A percentile compares a stretch with the other conserved stretches of the same genome.
These are phyloP conservation scores for Bryoglossum gracile DNA, from an alignment of 495 filamentous ascomycete genomes.

Conservation along the genomic window DNA sequence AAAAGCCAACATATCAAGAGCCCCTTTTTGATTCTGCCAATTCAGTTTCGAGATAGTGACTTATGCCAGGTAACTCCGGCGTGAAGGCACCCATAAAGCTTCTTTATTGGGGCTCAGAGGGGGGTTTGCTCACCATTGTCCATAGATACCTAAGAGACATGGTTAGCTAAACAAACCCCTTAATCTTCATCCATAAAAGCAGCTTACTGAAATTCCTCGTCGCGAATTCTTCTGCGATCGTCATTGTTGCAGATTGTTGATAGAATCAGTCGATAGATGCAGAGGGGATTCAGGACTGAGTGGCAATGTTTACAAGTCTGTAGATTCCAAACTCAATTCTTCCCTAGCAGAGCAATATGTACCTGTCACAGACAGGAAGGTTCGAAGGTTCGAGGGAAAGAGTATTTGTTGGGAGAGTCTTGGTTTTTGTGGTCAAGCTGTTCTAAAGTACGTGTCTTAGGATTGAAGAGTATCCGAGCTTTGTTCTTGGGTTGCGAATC, in stretches of 20 bases:
- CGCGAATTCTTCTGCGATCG: conserved; percentile 64
- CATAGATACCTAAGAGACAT: conserved; percentile 78
- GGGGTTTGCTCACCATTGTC: conserved; percentile 78
- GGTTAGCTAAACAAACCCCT: conserved; percentile 12
- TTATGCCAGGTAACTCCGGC: no score
- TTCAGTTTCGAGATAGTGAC: no score
- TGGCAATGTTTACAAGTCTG: no score
- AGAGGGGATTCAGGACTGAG: background rate
- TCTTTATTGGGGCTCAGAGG: background rate
- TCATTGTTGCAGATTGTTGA: conserved; percentile 21
- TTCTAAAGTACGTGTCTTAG: conserved; percentile 2
- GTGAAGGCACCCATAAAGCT: no score
- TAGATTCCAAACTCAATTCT: background rate
- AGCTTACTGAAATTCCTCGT: conserved; percentile 96
- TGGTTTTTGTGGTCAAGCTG: conserved; percentile 3
- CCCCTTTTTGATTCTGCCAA: no score
- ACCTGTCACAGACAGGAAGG: background rate
- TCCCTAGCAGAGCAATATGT: background rate
- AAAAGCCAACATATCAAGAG: no score
- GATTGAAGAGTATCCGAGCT: background rate
- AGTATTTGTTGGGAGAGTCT: no score
- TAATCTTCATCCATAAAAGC: background rate
- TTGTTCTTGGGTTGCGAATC: background rate
- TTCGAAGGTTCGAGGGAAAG: background rate
- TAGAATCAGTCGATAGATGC: conserved; percentile 1